Conservation (phyloP, 495 filamentous ascomycete genomes). For the Penicillium canescens region DNA sequence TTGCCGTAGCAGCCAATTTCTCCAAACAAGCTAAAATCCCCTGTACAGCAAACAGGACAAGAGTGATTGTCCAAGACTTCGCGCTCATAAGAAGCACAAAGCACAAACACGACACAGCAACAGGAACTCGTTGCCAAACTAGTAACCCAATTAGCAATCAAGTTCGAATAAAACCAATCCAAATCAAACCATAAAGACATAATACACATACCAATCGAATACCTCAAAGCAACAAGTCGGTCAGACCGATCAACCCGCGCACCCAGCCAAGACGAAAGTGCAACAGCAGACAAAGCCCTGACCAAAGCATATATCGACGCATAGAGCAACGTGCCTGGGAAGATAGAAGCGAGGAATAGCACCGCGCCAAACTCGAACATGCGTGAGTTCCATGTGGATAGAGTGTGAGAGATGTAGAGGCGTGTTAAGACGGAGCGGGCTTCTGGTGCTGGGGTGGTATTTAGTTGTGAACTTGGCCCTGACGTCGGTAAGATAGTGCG, state of each 20-base stretch:
- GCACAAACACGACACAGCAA: slow-evolving; percentile 37
- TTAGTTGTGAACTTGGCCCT: not conserved
- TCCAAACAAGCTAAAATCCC: slow-evolving; percentile 57
- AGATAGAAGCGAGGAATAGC: slow-evolving; percentile 60
- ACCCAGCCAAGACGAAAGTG: slow-evolving; percentile 48
- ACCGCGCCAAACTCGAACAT: slow-evolving; percentile 67
- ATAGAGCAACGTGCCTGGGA: slow-evolving; percentile 53
- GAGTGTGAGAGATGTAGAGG: slow-evolving; percentile 60
- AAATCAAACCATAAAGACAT: no score
- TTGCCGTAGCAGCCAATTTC: slow-evolving; percentile 53
- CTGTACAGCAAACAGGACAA: slow-evolving; percentile 41
- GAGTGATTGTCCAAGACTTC: slow-evolving; percentile 15
- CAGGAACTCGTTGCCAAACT: slow-evolving; percentile 43
- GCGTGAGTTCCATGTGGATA: slow-evolving; percentile 72
- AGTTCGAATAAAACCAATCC: no score
- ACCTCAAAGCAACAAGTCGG: slow-evolving; percentile 47
- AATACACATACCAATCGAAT: slow-evolving; percentile 45
- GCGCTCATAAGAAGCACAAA: slow-evolving; percentile 24
- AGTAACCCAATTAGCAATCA: not conserved
- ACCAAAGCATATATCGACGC: slow-evolving; percentile 41
- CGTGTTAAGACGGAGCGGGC: slow-evolving; percentile 22
- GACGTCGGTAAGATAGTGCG: not conserved
- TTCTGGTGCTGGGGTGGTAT: not conserved
- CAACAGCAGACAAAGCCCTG: slow-evolving; percentile 28
- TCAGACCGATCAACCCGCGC: slow-evolving; percentile 43